Percentiles rank a stretch among this genome's conserved stretches.
Evolutionary conservation across 768 basidiomycete species (phyloP).

Genomic region (Crepidotus variabilis): DNA sequence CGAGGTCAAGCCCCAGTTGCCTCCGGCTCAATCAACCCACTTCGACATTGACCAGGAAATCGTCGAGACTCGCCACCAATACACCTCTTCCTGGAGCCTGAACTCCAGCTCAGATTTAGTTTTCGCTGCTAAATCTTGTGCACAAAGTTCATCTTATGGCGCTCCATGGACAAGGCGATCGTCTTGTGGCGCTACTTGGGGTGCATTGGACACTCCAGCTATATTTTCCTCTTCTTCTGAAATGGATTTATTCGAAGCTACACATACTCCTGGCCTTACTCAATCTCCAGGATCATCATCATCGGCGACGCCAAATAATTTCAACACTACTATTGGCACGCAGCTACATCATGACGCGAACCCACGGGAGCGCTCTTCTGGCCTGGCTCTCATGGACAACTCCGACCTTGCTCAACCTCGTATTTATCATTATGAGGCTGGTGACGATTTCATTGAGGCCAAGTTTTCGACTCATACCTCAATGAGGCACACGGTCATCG

Average conservation of each 20-base stretch:
- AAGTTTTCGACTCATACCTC: conserved; percentile 53
- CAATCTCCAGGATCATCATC: conserved; percentile 49
- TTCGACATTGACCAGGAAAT: conserved; percentile 24
- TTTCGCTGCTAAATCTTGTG: conserved; percentile 35
- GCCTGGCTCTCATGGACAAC: conserved; percentile 49
- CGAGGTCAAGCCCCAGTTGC: conserved; percentile 26
- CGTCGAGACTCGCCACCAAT: conserved; percentile 21
- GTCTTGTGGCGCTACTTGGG: conserved; percentile 52
- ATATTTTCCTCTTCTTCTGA: conserved; percentile 32
- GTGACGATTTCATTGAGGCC: conserved; percentile 35
- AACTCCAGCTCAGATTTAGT: conserved; percentile 47
- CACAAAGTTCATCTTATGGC: conserved; percentile 38
- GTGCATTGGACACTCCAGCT: conserved; percentile 41
- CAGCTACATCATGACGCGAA: conserved; percentile 23
- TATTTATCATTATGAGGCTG: conserved; percentile 35
- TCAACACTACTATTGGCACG: conserved; percentile 37
- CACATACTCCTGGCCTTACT: conserved; percentile 48
- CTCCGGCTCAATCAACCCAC: conserved; percentile 27
- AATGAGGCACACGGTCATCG: conserved; percentile 73
- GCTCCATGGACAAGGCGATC: conserved; percentile 38
- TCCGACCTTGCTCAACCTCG: conserved; percentile 44
- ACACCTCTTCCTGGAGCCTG: conserved; percentile 59
- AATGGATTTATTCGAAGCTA: conserved; percentile 41
- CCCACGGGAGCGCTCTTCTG: conserved; percentile 29
- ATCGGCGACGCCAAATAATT: conserved; percentile 58